Percentiles rank a stretch among this genome's conserved stretches.
Evolutionary conservation across 495 filamentous ascomycete species (phyloP).

Genomic region (Neurospora sublineolata): DNA sequence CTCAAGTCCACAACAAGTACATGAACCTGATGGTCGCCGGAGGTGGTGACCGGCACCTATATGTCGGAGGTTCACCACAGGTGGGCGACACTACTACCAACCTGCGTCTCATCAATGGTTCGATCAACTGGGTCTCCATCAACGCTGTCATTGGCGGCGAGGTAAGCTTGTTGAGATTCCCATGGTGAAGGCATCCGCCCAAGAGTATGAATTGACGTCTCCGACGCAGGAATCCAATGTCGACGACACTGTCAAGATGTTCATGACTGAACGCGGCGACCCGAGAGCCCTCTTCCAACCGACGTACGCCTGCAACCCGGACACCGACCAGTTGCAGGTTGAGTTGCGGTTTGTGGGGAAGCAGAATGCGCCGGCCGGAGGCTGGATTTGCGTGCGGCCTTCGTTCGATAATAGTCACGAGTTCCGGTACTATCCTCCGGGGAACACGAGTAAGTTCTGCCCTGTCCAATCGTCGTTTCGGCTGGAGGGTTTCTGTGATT

Average conservation of each 20-base stretch:
- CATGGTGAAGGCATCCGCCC: no score
- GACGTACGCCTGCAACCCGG: slow-evolving; percentile 39
- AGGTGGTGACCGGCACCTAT: slow-evolving; percentile 39
- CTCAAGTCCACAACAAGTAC: slow-evolving; percentile 36
- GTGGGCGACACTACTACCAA: slow-evolving; percentile 34
- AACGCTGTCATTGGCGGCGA: slow-evolving; percentile 37
- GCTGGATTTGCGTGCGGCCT: slow-evolving; percentile 31
- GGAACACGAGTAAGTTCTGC: slow-evolving; percentile 28
- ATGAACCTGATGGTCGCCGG: slow-evolving; percentile 39
- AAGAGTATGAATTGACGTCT: not conserved
- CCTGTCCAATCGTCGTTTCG: not conserved
- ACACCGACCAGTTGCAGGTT: slow-evolving; percentile 33
- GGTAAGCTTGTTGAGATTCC: slow-evolving; percentile 16
- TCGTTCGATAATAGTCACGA: slow-evolving; percentile 30
- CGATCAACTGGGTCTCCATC: slow-evolving; percentile 24
- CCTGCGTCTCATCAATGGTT: slow-evolving; percentile 35
- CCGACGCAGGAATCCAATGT: slow-evolving; percentile 19
- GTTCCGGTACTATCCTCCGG: slow-evolving; percentile 35
- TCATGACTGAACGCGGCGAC: slow-evolving; percentile 41
- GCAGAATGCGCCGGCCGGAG: slow-evolving; percentile 23
- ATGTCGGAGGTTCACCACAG: slow-evolving; percentile 26
- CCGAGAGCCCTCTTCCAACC: slow-evolving; percentile 36
- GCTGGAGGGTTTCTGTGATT: not conserved
- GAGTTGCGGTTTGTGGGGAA: slow-evolving; percentile 29
- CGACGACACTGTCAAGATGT: slow-evolving; percentile 46